Evolutionary conservation across 2,329 filamentous ascomycete genomes (phyloP).

Genomic region (Fusarium praegraminearum): DNA sequence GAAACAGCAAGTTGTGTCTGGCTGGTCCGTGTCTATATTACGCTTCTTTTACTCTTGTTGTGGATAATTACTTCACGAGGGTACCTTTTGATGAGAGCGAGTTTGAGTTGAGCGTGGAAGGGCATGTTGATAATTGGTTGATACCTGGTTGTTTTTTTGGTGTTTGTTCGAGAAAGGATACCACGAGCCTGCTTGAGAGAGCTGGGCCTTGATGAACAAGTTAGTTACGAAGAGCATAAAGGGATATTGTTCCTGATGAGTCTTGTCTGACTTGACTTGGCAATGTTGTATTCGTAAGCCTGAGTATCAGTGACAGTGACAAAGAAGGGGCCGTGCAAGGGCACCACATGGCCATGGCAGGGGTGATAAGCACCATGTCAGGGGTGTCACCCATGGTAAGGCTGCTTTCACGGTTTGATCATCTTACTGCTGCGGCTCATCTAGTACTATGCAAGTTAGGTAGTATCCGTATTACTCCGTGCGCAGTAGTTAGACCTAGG

Average conservation of each 20-base stretch:
- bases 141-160: constrained; percentile 40
- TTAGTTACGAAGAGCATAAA: constrained; percentile 10
- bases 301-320: background rate
- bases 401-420: constrained; percentile 6
- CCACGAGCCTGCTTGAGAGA: constrained; percentile 25
- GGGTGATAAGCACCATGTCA: constrained; percentile 31
- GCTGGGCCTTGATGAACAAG: constrained; percentile 7
- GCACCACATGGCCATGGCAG: constrained; percentile 37
- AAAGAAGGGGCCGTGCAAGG: constrained; percentile 25
- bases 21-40: constrained; percentile 30
- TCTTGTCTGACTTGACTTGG: background rate
- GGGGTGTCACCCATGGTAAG: constrained; percentile 2
- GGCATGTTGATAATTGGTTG: constrained; percentile 26
- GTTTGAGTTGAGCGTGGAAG: constrained; percentile 20
- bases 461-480: background rate
- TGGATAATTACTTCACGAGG: constrained; percentile 12
- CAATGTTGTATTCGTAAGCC: constrained; percentile 10
- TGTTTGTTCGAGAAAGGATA: constrained; percentile 36
- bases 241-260: background rate
- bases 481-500: no score
- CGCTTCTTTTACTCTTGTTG: constrained; percentile 17
- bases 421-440: constrained; percentile 4
- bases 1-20: constrained; percentile 25
- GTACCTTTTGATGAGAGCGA: constrained; percentile 17
- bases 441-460: background rate